phyloP scores from a whole-genome alignment of 768 basidiomycete species.

The Pisolithus sp. region DNA sequence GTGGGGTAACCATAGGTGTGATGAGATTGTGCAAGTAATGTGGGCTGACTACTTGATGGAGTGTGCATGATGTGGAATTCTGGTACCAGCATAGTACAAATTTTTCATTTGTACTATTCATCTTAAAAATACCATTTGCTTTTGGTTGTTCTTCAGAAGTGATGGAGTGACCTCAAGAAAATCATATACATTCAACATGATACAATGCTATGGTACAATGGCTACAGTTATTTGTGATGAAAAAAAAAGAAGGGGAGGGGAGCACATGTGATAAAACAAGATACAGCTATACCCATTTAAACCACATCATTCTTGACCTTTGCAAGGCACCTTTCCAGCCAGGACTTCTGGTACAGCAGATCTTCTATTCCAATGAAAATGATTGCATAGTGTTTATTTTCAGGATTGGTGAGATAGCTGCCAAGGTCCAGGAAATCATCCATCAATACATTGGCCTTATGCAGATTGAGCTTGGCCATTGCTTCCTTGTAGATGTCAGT shows the following conservation, averaged over 20 bases:
- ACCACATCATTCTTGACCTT: not conserved
- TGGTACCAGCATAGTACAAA: not conserved
- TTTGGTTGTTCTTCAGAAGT: too few relatives aligned
- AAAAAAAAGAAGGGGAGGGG: too few relatives aligned
- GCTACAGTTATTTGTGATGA: too few relatives aligned
- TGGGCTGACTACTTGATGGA: not conserved
- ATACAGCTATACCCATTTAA: not conserved
- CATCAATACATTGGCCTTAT: too few relatives aligned
- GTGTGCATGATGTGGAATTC: not conserved
- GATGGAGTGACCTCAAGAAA: too few relatives aligned
- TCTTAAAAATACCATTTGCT: too few relatives aligned
- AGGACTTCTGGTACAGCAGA: not conserved
- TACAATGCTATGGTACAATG: too few relatives aligned
- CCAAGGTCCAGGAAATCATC: not conserved
- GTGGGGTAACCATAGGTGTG: not conserved
- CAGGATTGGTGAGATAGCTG: not conserved
- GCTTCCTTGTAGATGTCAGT: too few relatives aligned
- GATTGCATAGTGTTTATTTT: not conserved
- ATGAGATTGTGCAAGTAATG: not conserved
- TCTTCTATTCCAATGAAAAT: not conserved
- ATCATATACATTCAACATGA: too few relatives aligned
- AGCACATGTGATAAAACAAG: not conserved
- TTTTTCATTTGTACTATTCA: not conserved
- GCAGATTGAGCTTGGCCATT: too few relatives aligned
- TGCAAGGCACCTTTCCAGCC: not conserved